Evolutionary conservation across 257 asterid species (phyloP).

Genomic region (Dorcoceras hygrometricum): DNA sequence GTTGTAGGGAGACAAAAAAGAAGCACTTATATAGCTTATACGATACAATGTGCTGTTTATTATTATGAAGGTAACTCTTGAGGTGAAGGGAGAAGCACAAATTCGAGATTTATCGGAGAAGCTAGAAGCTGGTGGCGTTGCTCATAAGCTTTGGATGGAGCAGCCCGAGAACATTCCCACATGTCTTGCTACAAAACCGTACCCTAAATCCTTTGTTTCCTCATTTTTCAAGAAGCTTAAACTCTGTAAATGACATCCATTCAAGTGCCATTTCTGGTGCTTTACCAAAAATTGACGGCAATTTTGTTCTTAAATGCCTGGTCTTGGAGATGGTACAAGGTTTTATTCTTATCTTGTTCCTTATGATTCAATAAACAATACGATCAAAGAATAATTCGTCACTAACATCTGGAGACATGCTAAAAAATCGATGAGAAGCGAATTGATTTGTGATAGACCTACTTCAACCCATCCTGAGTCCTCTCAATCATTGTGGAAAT

Average conservation of each 20-base stretch:
- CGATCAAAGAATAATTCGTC: too few relatives aligned
- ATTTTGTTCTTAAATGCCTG: neutral
- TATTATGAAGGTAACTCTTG: slow-evolving; percentile 74
- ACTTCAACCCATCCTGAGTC: too few relatives aligned
- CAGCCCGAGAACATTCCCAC: slow-evolving; percentile 90
- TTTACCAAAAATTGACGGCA: neutral
- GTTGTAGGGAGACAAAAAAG: too few relatives aligned
- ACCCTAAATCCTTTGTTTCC: slow-evolving; percentile 73
- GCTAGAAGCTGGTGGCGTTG: slow-evolving; percentile 60
- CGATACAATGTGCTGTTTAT: neutral
- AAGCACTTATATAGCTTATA: neutral
- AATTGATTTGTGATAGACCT: too few relatives aligned
- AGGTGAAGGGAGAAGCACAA: slow-evolving; percentile 88
- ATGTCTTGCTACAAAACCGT: slow-evolving; percentile 91
- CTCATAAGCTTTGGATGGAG: slow-evolving; percentile 90
- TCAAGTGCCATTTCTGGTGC: slow-evolving; percentile 11
- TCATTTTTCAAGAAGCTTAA: slow-evolving; percentile 79
- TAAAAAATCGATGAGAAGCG: too few relatives aligned
- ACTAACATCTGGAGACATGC: too few relatives aligned
- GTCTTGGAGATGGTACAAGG: neutral
- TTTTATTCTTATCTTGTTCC: neutral
- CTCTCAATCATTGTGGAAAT: too few relatives aligned
- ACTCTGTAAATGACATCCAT: slow-evolving; percentile 70
- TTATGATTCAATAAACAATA: neutral
- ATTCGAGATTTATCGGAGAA: slow-evolving; percentile 65